phyloP scores from a whole-genome alignment of 73 alveolate species.

The Blepharisma japonicum region DNA sequence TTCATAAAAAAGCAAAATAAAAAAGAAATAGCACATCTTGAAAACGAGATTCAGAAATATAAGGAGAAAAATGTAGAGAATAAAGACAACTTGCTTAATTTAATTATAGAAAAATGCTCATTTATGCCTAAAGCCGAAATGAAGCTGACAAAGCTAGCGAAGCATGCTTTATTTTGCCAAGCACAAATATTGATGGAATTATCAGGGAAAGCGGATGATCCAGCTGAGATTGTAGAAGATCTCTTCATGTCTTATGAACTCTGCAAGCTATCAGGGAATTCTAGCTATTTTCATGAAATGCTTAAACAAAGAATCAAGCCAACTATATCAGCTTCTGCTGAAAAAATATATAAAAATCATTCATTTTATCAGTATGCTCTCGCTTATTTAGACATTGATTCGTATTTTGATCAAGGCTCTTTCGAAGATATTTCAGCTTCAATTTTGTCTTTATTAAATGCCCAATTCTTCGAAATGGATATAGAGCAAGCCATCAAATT shows the following conservation, averaged over 20 bases:
- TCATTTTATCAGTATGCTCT: not conserved
- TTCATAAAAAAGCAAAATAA: no score
- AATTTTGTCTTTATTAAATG: not conserved
- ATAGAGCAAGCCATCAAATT: not conserved
- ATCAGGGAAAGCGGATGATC: not conserved
- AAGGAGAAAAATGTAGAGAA: no score
- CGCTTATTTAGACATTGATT: not conserved
- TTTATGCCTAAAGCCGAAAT: not conserved
- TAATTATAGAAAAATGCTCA: no score
- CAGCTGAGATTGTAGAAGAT: not conserved
- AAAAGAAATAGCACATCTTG: no score
- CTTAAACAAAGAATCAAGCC: not conserved
- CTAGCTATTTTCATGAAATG: not conserved
- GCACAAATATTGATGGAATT: not conserved
- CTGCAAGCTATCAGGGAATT: not conserved
- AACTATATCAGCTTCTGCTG: not conserved
- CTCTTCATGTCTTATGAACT: conserved; percentile 18
- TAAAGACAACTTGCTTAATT: no score
- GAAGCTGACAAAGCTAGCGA: not conserved
- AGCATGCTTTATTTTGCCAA: not conserved
- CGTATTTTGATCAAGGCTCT: not conserved
- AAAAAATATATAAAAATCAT: not conserved
- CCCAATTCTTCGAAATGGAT: not conserved
- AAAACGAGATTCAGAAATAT: no score
- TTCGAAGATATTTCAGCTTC: not conserved